A percentile compares a stretch with the other conserved stretches of the same genome.
Evolutionary conservation across 345 rosid genomes (phyloP).

Genomic region (Linum usitatissimum): DNA sequence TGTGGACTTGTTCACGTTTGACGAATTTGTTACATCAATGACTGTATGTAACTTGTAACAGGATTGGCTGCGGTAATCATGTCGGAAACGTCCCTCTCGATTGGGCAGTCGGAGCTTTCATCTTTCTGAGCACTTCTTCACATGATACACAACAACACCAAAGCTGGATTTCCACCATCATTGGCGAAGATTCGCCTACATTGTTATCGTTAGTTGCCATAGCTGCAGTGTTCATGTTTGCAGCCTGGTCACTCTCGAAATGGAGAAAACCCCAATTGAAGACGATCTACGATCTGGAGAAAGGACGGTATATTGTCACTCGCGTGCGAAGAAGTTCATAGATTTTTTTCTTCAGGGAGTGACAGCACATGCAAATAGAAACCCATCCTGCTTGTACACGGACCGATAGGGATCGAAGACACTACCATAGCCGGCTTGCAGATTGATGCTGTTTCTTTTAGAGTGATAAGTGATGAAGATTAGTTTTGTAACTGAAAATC

Average conservation of each 20-base stretch:
- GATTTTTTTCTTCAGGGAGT: neutral
- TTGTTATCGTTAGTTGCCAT: constrained; percentile 34
- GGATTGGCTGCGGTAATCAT: constrained; percentile 53
- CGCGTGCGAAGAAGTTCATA: constrained; percentile 42
- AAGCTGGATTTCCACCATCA: constrained; percentile 36
- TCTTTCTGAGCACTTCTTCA: constrained; percentile 40
- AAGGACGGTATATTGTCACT: constrained; percentile 74
- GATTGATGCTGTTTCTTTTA: no score
- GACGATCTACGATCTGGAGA: constrained; percentile 77
- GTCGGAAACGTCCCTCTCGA: constrained; percentile 72
- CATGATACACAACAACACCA: constrained; percentile 17
- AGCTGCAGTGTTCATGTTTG: constrained; percentile 32
- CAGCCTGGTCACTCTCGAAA: constrained; percentile 50
- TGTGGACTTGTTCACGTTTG: neutral
- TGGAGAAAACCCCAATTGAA: constrained; percentile 79
- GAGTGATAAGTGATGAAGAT: no score
- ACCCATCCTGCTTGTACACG: neutral
- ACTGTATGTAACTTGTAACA: constrained; percentile 20
- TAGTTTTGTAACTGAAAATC: no score
- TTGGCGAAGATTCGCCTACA: constrained; percentile 39
- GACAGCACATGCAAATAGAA: neutral
- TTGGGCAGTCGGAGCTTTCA: constrained; percentile 93
- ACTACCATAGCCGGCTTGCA: neutral
- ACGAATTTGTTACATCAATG: neutral
- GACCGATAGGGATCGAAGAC: neutral